Conservation (phyloP, 345 rosid genomes). For the Raphanus sativus region DNA sequence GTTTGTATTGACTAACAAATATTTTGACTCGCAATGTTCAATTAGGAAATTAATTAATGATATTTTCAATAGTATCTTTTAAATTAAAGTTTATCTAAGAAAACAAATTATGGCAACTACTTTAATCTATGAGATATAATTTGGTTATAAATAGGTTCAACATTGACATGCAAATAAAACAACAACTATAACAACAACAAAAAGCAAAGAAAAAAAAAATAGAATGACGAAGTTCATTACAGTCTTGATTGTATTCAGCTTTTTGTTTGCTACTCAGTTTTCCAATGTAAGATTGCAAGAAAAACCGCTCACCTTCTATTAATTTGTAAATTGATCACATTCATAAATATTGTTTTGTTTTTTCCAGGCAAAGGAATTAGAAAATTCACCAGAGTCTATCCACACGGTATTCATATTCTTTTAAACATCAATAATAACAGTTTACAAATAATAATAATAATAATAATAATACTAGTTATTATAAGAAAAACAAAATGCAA, state of each 20-base stretch:
- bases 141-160: conserved; percentile 12
- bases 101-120: not conserved
- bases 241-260: not conserved
- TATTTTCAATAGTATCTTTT: not conserved
- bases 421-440: not conserved
- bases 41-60: not conserved
- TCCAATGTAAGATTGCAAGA: not conserved
- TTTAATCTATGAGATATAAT: not conserved
- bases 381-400: not conserved
- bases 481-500: not conserved
- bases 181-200: not conserved
- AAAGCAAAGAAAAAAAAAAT: not conserved
- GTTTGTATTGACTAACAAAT: too few relatives aligned
- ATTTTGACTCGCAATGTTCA: too few relatives aligned
- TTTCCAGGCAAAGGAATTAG: conserved; percentile 5
- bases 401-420: conserved; percentile 9
- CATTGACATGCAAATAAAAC: not conserved
- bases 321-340: not conserved
- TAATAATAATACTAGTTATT: too few relatives aligned
- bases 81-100: not conserved
- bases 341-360: not conserved
- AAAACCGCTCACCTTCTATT: not conserved
- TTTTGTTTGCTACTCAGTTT: conserved; percentile 15
- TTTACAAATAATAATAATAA: too few relatives aligned
- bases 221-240: conserved; percentile 10